These are phyloP conservation scores for Penstemon newberryi DNA, from an alignment of 257 asterid genomes.

Conservation along the genomic window DNA sequence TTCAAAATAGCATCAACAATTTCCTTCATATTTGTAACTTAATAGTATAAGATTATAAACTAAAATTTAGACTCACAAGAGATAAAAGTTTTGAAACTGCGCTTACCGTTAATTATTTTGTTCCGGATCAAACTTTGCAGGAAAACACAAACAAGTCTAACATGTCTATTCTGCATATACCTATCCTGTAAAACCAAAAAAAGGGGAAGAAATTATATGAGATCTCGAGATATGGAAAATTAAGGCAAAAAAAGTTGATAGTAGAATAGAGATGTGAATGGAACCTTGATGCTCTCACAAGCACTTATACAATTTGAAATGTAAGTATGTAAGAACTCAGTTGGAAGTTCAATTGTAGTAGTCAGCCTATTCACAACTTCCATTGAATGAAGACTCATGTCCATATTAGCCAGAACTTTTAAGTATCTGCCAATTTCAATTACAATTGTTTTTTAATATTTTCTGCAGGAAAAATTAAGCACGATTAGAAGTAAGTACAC, in stretches of 20 bases:
- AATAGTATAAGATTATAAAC: too few species aligned
- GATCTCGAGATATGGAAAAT: slow-evolving; percentile 2
- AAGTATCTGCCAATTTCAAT: slow-evolving; percentile 58
- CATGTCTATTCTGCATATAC: slow-evolving; percentile 96
- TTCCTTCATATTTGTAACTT: neutral
- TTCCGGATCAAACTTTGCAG: slow-evolving; percentile 91
- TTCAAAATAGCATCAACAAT: too few species aligned
- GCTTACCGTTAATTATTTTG: slow-evolving; percentile 85
- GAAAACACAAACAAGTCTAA: slow-evolving; percentile 93
- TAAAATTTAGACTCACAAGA: too few species aligned
- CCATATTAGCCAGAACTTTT: slow-evolving; percentile 95
- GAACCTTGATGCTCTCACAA: slow-evolving; percentile 91
- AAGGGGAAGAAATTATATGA: slow-evolving; percentile 10
- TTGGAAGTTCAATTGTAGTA: slow-evolving; percentile 90
- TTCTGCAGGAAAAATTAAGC: neutral
- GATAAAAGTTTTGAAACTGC: slow-evolving; percentile 7
- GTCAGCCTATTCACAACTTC: slow-evolving; percentile 99
- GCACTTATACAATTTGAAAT: slow-evolving; percentile 92
- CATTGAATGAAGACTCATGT: slow-evolving; percentile 99
- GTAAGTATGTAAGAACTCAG: slow-evolving; percentile 89
- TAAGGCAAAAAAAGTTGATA: neutral
- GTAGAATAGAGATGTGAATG: neutral
- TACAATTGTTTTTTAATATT: too few species aligned
- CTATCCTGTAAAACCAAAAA: slow-evolving; percentile 64
- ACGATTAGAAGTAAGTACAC: slow-evolving; percentile 22